These are phyloP conservation scores for Ophiostoma triangulosporum DNA, from an alignment of 2,329 filamentous ascomycete species.

Conservation along the genomic window DNA sequence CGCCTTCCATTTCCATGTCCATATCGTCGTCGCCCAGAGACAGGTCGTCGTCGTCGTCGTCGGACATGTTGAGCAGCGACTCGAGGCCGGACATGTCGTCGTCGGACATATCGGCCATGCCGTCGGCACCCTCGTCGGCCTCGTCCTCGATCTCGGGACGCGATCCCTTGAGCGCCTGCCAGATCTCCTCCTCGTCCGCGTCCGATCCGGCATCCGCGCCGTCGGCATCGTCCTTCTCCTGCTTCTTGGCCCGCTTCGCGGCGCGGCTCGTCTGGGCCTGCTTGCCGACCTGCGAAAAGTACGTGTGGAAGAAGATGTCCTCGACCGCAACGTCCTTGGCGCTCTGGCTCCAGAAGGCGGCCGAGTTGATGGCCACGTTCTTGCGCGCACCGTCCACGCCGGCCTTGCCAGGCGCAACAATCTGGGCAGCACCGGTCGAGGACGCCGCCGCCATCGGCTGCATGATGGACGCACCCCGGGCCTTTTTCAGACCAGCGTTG, in stretches of 20 bases:
- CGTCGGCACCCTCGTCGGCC: constrained; percentile 33
- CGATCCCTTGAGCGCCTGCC: constrained; percentile 23
- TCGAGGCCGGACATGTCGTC: constrained; percentile 25
- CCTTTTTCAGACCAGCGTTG: constrained; percentile 15
- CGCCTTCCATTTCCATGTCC: constrained; percentile 30
- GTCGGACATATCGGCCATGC: constrained; percentile 13
- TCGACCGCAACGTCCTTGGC: constrained; percentile 76
- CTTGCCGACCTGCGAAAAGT: constrained; percentile 69
- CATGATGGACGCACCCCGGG: constrained; percentile 86
- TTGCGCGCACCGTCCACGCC: constrained; percentile 23
- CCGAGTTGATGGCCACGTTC: constrained; percentile 55
- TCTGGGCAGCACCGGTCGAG: constrained; percentile 28
- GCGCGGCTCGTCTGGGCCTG: constrained; percentile 40
- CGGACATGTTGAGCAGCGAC: constrained; percentile 11
- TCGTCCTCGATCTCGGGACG: constrained; percentile 29
- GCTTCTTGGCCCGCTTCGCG: constrained; percentile 30
- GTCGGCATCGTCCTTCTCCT: constrained; percentile 26
- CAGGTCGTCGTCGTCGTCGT: constrained; percentile 24
- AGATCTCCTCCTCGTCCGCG: constrained; percentile 23
- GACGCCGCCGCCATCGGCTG: constrained; percentile 58
- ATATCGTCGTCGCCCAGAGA: constrained; percentile 23
- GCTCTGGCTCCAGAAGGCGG: constrained; percentile 85
- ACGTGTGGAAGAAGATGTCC: constrained; percentile 96
- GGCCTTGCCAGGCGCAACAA: constrained; percentile 40
- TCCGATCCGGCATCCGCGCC: constrained; percentile 47